phyloP scores from a whole-genome alignment of 106 monocot species.

The Dioscorea alata region DNA sequence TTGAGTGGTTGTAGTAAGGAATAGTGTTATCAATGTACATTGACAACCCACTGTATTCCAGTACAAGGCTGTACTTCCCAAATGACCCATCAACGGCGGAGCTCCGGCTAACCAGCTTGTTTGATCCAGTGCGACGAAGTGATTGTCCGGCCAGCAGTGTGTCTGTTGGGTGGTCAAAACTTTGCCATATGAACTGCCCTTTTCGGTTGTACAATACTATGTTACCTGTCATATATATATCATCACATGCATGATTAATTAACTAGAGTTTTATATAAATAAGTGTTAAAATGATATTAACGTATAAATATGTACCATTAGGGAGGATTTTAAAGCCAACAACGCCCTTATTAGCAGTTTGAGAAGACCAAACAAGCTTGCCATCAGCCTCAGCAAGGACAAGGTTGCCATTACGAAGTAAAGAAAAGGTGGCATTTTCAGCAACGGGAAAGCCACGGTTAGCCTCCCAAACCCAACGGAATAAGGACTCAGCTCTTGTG shows the following conservation, averaged over 20 bases:
- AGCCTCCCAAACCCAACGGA: constrained; percentile 62
- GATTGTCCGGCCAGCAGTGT: constrained; percentile 53
- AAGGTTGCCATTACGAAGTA: not conserved
- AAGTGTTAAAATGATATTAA: too few species aligned
- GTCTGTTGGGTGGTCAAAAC: constrained; percentile 60
- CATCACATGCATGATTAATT: too few species aligned
- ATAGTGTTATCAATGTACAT: constrained; percentile 37
- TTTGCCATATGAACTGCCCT: constrained; percentile 39
- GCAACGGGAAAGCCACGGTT: constrained; percentile 46
- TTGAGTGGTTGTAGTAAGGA: constrained; percentile 34
- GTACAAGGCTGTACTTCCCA: constrained; percentile 33
- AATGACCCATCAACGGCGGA: constrained; percentile 23
- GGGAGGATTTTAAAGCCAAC: constrained; percentile 23
- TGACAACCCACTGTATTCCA: constrained; percentile 26
- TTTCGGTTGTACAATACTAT: constrained; percentile 28
- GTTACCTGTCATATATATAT: constrained; percentile 4
- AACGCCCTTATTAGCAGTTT: constrained; percentile 48
- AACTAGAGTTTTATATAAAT: too few species aligned
- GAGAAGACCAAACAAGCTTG: constrained; percentile 42
- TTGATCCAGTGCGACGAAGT: constrained; percentile 16
- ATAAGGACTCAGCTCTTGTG: constrained; percentile 27
- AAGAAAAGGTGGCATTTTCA: constrained; percentile 40
- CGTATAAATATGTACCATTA: constrained; percentile 9
- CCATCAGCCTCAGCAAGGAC: constrained; percentile 16
- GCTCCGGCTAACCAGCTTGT: constrained; percentile 38